Conservation (phyloP, 2,329 filamentous ascomycete species). For the Aspergillus fumigatus region DNA sequence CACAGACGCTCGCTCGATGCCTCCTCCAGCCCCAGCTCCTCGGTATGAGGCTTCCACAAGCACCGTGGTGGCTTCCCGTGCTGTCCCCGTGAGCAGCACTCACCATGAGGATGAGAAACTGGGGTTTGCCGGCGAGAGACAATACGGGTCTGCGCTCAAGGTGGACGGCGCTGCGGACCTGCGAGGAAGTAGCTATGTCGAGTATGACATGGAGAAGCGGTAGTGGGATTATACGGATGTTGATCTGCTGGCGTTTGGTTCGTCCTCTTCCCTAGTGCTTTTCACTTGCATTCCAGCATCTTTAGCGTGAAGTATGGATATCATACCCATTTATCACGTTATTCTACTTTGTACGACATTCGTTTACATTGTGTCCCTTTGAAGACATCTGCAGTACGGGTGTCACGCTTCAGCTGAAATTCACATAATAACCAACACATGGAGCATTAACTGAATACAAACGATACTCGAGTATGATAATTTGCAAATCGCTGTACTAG, state of each 20-base stretch:
- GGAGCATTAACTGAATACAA: background rate
- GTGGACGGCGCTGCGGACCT: slow-evolving; percentile 19
- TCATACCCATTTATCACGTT: background rate
- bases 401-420: background rate
- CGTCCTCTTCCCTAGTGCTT: background rate
- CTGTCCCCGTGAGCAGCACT: slow-evolving; percentile 1
- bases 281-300: background rate
- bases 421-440: background rate
- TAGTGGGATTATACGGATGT: slow-evolving; percentile 2
- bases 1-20: background rate
- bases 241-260: background rate
- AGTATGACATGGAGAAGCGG: slow-evolving; percentile 33
- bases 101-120: slow-evolving; percentile 39
- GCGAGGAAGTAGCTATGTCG: slow-evolving; percentile 35
- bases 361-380: background rate
- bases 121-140: slow-evolving; percentile 39
- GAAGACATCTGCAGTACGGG: background rate
- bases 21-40: slow-evolving; percentile 15
- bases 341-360: background rate
- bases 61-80: background rate
- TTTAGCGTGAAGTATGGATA: background rate
- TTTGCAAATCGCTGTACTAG: background rate
- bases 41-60: slow-evolving; percentile 21
- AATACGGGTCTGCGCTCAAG: slow-evolving; percentile 27
- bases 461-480: background rate